Conservation (phyloP, 2,329 filamentous ascomycete species). For the Aspergillus hiratsukae region DNA sequence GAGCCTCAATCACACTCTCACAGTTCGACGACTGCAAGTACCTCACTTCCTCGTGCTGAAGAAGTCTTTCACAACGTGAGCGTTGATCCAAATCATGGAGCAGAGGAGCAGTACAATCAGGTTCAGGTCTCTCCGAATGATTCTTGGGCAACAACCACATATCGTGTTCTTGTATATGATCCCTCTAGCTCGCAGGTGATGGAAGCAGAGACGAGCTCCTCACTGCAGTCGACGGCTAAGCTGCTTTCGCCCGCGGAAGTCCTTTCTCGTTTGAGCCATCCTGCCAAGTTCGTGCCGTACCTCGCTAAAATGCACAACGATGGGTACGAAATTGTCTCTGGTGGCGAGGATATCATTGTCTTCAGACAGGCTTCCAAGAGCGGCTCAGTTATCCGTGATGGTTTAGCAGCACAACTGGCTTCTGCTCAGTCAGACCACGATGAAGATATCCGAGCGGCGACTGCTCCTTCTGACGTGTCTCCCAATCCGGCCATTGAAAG, state of each 20-base stretch:
- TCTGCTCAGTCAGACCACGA: neutral
- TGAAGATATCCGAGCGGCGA: neutral
- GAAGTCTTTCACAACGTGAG: neutral
- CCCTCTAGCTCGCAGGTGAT: slow-evolving; percentile 25
- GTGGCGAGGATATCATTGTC: slow-evolving; percentile 39
- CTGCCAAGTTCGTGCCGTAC: slow-evolving; percentile 39
- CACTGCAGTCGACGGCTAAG: slow-evolving; percentile 22
- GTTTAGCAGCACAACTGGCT: neutral
- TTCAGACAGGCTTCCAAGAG: slow-evolving; percentile 24
- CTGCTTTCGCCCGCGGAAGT: slow-evolving; percentile 28
- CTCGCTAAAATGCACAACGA: slow-evolving; percentile 35
- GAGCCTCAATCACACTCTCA: neutral
- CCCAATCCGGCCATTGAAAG: neutral
- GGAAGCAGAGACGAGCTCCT: slow-evolving; percentile 30
- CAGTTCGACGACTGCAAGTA: neutral
- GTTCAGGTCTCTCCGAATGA: neutral
- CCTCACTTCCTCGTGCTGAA: neutral
- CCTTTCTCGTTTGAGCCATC: slow-evolving; percentile 34
- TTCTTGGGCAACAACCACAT: slow-evolving; percentile 13
- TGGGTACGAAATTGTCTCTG: slow-evolving; percentile 42
- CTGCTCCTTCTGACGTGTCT: neutral
- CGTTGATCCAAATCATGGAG: neutral
- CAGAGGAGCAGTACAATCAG: no score
- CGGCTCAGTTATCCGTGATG: neutral
- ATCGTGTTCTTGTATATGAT: slow-evolving; percentile 39